A percentile compares a stretch with the other conserved stretches of the same genome.
phyloP scores from a whole-genome alignment of 1,284 basidiomycete genomes.

The Sparassis latifolia region DNA sequence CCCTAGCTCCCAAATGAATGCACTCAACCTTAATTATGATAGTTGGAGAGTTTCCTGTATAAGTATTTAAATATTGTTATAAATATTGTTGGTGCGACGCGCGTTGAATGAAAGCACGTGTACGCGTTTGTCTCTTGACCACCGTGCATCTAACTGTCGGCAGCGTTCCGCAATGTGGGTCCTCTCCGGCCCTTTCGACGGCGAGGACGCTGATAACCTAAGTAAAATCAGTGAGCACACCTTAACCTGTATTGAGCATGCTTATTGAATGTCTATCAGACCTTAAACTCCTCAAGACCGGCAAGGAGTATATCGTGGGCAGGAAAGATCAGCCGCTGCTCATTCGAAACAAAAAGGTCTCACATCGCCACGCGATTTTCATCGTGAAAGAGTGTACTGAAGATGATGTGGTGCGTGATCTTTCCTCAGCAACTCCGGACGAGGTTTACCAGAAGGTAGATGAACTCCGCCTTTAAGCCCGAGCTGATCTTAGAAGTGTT shows the following conservation, averaged over 20 bases:
- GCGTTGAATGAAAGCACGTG: too few relatives aligned
- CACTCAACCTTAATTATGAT: too few relatives aligned
- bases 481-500: slow-evolving; percentile 9
- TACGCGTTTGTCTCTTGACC: too few relatives aligned
- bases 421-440: background rate
- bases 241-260: too few relatives aligned
- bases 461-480: slow-evolving; percentile 12
- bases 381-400: slow-evolving; percentile 41
- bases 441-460: slow-evolving; percentile 3
- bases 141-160: too few relatives aligned
- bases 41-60: too few relatives aligned
- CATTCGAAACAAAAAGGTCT: slow-evolving; percentile 56
- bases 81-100: too few relatives aligned
- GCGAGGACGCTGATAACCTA: slow-evolving; percentile 25
- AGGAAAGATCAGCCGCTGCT: slow-evolving; percentile 41
- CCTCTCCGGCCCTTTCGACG: slow-evolving; percentile 46
- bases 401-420: slow-evolving; percentile 45
- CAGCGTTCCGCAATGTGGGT: slow-evolving; percentile 39
- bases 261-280: slow-evolving; percentile 30
- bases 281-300: slow-evolving; percentile 55
- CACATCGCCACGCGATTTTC: slow-evolving; percentile 50
- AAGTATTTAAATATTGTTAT: too few relatives aligned
- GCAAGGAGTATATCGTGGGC: slow-evolving; percentile 44
- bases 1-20: too few relatives aligned
- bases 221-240: too few relatives aligned